phyloP scores from a whole-genome alignment of 2,329 filamentous ascomycete genomes.

The Simplicillium sp. region DNA sequence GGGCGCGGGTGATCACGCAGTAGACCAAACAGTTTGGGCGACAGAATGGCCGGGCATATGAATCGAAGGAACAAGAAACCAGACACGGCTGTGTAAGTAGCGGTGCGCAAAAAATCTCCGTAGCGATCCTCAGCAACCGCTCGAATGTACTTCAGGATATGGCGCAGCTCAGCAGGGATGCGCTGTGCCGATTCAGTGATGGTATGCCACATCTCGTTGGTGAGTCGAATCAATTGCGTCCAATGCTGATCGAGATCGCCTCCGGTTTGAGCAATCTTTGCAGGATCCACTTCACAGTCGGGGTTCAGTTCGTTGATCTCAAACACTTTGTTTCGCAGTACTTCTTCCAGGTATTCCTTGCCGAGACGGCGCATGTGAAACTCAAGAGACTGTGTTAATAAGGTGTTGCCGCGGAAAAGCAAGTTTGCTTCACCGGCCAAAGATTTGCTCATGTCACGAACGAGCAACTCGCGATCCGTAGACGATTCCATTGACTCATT shows the following conservation, averaged over 20 bases:
- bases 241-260: conserved; percentile 80
- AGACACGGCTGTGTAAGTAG: conserved; percentile 88
- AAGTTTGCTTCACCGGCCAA: conserved; percentile 84
- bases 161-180: conserved; percentile 71
- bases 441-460: conserved; percentile 70
- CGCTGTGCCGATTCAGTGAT: conserved; percentile 67
- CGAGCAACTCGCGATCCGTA: conserved; percentile 60
- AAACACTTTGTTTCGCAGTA: conserved; percentile 72
- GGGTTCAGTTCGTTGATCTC: conserved; percentile 88
- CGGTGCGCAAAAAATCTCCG: conserved; percentile 81
- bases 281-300: conserved; percentile 92
- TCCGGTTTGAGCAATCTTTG: conserved; percentile 47
- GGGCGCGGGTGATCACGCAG: conserved; percentile 73
- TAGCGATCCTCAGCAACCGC: conserved; percentile 92
- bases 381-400: conserved; percentile 88
- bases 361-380: conserved; percentile 92
- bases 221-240: conserved; percentile 65
- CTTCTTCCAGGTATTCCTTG: conserved; percentile 84
- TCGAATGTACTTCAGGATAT: conserved; percentile 82
- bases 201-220: conserved; percentile 75
- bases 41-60: conserved; percentile 92
- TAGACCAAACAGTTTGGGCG: conserved; percentile 86
- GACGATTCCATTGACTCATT: conserved; percentile 55
- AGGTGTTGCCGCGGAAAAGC: conserved; percentile 87
- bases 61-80: conserved; percentile 92